Base-by-base conservation (phyloP, 2,329 filamentous ascomycete genomes). In the Aspergillus sp. region DNA sequence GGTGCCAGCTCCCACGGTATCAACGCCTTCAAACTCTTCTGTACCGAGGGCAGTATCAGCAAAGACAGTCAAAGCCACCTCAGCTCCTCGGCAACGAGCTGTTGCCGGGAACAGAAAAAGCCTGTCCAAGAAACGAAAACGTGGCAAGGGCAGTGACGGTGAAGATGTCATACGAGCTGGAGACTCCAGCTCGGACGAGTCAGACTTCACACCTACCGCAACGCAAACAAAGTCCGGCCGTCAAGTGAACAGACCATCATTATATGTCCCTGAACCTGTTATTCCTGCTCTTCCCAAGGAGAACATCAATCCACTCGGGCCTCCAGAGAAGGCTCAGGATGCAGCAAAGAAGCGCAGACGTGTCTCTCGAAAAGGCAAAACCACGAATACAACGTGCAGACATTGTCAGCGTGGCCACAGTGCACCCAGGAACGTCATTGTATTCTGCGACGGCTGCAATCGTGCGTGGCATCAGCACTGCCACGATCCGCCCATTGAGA, bases 391-490 rank as follows among this genome's bases (percentile, higher is more conserved):
- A 75, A 76, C 90, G 34, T 95, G 91, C 79, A 89, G 88, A 68
- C 84, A 86, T 65, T 96, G 92, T 77, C 84, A 88, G 57, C 83
- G 91, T 66, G 88, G 90, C 9, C 85, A 90, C 66, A 91, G 89
- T 70, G 89, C 90, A 3, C 75, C 81, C n/a, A 87, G 81, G 68
- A 95, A 95, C 77, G 86, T 89, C 77, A 93, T 96, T 72, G 91
- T 95, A 3, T 92, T 93, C 75, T 96, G 92, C 78, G 91, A 94
- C 76, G 88, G 88, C 17, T 96, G 92, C 79, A 91, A 92, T 73
- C 82, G 83, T 31, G 86, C 88, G 47, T 96, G 92, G 85, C 92
- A 96, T 76, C 91, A 93, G 74, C 86, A 87, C 69, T 96, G 92
- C 71, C 91, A 96, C 74, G 85, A 91, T 61, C 91, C 91, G 1